Conservation (phyloP, 1,284 basidiomycete species). For the Bondarzewia mesenterica region DNA sequence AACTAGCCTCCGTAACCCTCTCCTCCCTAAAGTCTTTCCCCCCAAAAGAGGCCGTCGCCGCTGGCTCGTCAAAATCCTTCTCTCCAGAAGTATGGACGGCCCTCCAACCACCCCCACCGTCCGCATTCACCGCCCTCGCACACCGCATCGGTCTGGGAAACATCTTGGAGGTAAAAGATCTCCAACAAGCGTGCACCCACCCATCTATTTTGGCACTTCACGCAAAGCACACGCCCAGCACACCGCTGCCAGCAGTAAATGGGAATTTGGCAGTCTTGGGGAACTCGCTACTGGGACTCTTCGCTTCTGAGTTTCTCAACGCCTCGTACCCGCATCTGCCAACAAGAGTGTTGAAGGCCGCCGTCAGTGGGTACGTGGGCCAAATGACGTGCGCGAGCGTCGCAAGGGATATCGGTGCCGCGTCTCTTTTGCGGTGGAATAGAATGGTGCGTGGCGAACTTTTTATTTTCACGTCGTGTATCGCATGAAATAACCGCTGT, state of each 20-base stretch:
- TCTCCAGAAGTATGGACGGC: constrained; percentile 63
- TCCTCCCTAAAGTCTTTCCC: constrained; percentile 47
- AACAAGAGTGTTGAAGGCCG: constrained; percentile 83
- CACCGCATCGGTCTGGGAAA: constrained; percentile 64
- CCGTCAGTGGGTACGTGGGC: constrained; percentile 87
- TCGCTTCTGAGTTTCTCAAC: constrained; percentile 82
- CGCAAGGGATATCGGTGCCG: constrained; percentile 75
- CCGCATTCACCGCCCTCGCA: constrained; percentile 67
- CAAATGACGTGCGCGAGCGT: constrained; percentile 77
- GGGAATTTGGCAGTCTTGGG: constrained; percentile 76
- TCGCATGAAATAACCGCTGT: neutral
- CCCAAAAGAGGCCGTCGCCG: constrained; percentile 46
- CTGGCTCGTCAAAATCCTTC: constrained; percentile 31
- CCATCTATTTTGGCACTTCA: constrained; percentile 60
- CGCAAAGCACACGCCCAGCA: constrained; percentile 42
- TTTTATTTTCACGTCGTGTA: neutral
- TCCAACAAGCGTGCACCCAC: constrained; percentile 76
- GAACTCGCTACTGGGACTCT: constrained; percentile 87
- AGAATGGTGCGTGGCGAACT: constrained; percentile 43
- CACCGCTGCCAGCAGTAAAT: constrained; percentile 57
- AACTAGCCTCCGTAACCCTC: constrained; percentile 40
- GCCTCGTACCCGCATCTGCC: constrained; percentile 87
- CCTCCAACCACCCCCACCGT: constrained; percentile 62
- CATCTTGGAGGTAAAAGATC: constrained; percentile 39
- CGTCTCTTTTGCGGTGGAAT: constrained; percentile 63